Evolutionary conservation across 2,329 filamentous ascomycete species (phyloP), one percentile per base, ranked within the genome.

Genomic region (Fusarium camptoceras): DNA sequence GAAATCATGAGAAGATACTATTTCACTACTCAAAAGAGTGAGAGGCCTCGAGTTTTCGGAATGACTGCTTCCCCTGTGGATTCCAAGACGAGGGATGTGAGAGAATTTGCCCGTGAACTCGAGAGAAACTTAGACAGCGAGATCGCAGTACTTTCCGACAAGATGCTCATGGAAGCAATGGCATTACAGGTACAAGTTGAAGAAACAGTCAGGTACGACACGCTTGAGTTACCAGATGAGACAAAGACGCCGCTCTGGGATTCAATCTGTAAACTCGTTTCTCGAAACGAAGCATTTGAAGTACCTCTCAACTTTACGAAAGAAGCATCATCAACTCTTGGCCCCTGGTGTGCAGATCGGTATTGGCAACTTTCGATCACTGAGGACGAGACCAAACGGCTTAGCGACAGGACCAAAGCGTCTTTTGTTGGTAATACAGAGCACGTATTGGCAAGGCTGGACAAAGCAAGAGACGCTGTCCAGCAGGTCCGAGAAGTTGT

Each of bases 21-120:
- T 75, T 74, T 88, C 3, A 80, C 85, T 3, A 80, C 85, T 4
- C 82, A 85, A 30, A 72, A 78, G 2, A 80, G 84, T 1, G 68
- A 78, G 0, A 85, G 89, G 7, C 96, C 96, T 6, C 91, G 90
- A 39, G 90, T 99, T 22, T 92, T 99, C 71, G 95, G 95, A 27
- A 98, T 98, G 95, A 99, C 96, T 3, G 96, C 96, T 10, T 98
- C 96, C 0, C 96, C 96, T 1, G 91, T 98, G 5, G 94, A 98
- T 80, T 89, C 93, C 0, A 92, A 93, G 75, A 87, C 87, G 0
- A 72, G 48, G 18, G 90, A 97, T 70, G 86, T 97, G 28, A 83
- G 85, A 18, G 83, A 88, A 64, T 93, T 92, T 39, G 92, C 93
- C 0, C 82, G 83, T 64, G 89, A 92, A 55, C 86, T 99, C 0